phyloP scores from a whole-genome alignment of 805 yeast genomes.

The Ogataea sp. region DNA sequence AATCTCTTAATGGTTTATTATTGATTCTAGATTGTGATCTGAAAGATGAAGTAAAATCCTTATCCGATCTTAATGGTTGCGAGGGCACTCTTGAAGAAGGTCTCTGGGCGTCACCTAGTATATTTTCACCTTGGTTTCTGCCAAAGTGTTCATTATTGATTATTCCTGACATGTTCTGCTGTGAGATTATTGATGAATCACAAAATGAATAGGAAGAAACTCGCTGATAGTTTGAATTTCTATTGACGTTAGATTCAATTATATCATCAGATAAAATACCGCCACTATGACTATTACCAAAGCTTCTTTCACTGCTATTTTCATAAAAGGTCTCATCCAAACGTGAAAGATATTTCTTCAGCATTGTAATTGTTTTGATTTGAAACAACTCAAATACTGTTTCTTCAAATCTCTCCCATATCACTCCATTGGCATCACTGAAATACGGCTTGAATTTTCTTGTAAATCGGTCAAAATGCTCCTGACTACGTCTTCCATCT shows the following conservation, averaged over 20 bases:
- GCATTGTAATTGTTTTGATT: constrained; percentile 9
- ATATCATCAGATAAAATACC: background rate
- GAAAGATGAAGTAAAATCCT: constrained; percentile 1
- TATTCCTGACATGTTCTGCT: background rate
- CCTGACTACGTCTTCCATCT: background rate
- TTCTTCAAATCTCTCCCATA: constrained; percentile 14
- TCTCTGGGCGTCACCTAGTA: background rate
- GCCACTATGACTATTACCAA: no score
- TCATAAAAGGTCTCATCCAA: constrained; percentile 10
- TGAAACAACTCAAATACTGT: constrained; percentile 12
- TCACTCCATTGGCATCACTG: background rate
- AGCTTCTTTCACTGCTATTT: background rate
- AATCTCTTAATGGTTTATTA: constrained; percentile 20
- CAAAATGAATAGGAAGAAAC: background rate
- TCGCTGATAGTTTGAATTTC: background rate
- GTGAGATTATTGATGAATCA: background rate
- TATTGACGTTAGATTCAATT: background rate
- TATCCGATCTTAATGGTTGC: no score
- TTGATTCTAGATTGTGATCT: background rate
- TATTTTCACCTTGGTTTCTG: no score
- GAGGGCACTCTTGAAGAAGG: constrained; percentile 7
- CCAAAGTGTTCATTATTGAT: background rate
- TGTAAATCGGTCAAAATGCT: background rate
- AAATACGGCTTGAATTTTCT: background rate
- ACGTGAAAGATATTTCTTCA: constrained; percentile 14